phyloP scores from a whole-genome alignment of 2,329 filamentous ascomycete genomes.

The Nemania abortiva region DNA sequence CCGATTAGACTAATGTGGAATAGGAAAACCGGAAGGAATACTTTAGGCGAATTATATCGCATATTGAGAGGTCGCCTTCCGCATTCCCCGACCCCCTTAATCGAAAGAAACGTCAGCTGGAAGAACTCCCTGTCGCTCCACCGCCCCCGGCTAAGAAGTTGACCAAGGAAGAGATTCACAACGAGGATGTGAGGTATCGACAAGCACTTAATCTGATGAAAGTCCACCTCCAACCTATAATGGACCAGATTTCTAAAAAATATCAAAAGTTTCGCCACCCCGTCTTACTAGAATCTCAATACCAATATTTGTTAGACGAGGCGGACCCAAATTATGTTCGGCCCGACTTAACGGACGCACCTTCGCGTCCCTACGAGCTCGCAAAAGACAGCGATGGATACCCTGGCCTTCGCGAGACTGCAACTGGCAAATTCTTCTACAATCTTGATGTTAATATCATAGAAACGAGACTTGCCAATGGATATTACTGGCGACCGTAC shows the following conservation, averaged over 20 bases:
- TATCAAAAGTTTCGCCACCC: constrained; percentile 90
- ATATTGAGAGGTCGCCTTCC: constrained; percentile 81
- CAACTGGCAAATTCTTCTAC: constrained; percentile 88
- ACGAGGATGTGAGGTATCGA: constrained; percentile 83
- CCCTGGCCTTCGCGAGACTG: constrained; percentile 79
- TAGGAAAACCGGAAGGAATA: constrained; percentile 78
- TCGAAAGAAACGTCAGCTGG: constrained; percentile 86
- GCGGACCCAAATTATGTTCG: constrained; percentile 78
- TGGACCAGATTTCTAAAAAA: constrained; percentile 94
- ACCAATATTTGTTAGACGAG: constrained; percentile 87
- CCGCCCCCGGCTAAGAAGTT: constrained; percentile 74
- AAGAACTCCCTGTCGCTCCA: constrained; percentile 80
- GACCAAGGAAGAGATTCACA: constrained; percentile 83
- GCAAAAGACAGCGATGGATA: constrained; percentile 83
- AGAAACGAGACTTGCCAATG: constrained; percentile 95
- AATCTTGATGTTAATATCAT: constrained; percentile 94
- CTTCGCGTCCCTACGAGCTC: constrained; percentile 80
- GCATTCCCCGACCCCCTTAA: constrained; percentile 90
- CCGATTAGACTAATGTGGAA: constrained; percentile 46
- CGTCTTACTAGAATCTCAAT: constrained; percentile 78
- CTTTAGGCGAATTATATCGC: constrained; percentile 79
- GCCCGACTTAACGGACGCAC: constrained; percentile 67
- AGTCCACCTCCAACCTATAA: constrained; percentile 89
- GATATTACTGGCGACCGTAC: constrained; percentile 90
- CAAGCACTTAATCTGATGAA: constrained; percentile 89